Evolutionary conservation across 768 basidiomycete species (phyloP).

Genomic region (Tricholoma furcatifolium): DNA sequence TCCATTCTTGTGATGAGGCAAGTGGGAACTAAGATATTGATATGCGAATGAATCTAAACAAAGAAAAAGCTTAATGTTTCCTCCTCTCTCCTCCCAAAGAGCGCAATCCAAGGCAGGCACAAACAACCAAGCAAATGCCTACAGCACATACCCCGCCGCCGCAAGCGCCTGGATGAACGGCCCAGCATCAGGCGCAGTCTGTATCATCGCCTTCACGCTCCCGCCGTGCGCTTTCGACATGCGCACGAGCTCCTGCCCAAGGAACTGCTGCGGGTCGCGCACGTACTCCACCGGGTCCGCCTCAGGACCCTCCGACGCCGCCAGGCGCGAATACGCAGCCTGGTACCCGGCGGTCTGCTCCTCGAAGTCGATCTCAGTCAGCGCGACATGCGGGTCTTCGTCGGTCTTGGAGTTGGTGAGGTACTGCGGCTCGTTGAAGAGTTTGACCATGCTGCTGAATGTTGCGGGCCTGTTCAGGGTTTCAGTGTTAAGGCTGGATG

Average conservation of each 20-base stretch:
- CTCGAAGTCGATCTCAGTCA: conserved; percentile 85
- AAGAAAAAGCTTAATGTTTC: background rate
- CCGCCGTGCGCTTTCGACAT: conserved; percentile 35
- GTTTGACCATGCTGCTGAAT: conserved; percentile 69
- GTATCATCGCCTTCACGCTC: conserved; percentile 35
- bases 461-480: conserved; percentile 64
- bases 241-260: conserved; percentile 44
- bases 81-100: background rate
- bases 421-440: conserved; percentile 79
- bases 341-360: conserved; percentile 92
- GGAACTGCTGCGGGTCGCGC: conserved; percentile 50
- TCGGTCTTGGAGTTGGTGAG: conserved; percentile 40
- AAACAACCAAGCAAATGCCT: background rate
- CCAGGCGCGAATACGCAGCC: conserved; percentile 88
- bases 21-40: background rate
- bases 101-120: too few relatives aligned
- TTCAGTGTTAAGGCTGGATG: background rate
- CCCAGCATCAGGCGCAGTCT: conserved; percentile 28
- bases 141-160: conserved; percentile 25
- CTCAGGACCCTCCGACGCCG: conserved; percentile 65
- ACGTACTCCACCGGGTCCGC: conserved; percentile 65
- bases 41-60: background rate
- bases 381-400: conserved; percentile 52
- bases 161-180: conserved; percentile 26
- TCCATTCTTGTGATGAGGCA: background rate